Evolutionary conservation across 2,329 filamentous ascomycete genomes (phyloP).

Genomic region (Helicocarpus griseus): DNA sequence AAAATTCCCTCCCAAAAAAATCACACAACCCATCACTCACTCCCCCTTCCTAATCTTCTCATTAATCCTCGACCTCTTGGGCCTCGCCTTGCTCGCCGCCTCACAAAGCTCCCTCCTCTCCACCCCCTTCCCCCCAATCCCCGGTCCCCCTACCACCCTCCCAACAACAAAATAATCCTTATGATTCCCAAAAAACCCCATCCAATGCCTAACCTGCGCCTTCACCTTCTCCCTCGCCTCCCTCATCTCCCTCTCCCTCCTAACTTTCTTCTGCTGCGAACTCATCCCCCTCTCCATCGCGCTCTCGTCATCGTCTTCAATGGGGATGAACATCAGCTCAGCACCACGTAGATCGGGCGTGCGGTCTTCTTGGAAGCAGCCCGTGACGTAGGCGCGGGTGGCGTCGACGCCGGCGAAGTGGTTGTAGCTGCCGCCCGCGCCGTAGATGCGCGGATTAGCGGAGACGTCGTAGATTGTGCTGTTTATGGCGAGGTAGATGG

Average conservation of each 20-base stretch:
- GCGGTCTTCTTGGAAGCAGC: slow-evolving; percentile 79
- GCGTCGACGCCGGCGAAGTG: slow-evolving; percentile 84
- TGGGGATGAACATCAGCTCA: slow-evolving; percentile 68
- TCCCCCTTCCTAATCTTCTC: slow-evolving; percentile 23
- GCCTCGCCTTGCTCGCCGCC: slow-evolving; percentile 56
- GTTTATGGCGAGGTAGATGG: slow-evolving; percentile 81
- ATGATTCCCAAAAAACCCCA: slow-evolving; percentile 67
- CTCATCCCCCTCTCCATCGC: slow-evolving; percentile 22
- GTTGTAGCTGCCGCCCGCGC: slow-evolving; percentile 75
- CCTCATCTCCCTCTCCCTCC: slow-evolving; percentile 54
- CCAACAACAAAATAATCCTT: slow-evolving; percentile 77
- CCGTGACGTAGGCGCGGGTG: slow-evolving; percentile 79
- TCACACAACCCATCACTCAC: slow-evolving; percentile 5
- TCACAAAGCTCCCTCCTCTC: slow-evolving; percentile 59
- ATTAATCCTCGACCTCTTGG: slow-evolving; percentile 37
- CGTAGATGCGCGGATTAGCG: slow-evolving; percentile 51
- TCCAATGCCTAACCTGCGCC: slow-evolving; percentile 68
- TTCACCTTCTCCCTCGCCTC: slow-evolving; percentile 56
- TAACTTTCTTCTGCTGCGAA: slow-evolving; percentile 37
- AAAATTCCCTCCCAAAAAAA: background rate
- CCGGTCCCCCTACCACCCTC: slow-evolving; percentile 53
- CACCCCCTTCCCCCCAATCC: slow-evolving; percentile 27
- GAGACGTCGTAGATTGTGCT: slow-evolving; percentile 57
- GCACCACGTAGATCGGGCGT: slow-evolving; percentile 77
- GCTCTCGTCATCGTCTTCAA: slow-evolving; percentile 50